phyloP scores from a whole-genome alignment of 2,329 filamentous ascomycete species.

The Phyllosticta citriasiana region DNA sequence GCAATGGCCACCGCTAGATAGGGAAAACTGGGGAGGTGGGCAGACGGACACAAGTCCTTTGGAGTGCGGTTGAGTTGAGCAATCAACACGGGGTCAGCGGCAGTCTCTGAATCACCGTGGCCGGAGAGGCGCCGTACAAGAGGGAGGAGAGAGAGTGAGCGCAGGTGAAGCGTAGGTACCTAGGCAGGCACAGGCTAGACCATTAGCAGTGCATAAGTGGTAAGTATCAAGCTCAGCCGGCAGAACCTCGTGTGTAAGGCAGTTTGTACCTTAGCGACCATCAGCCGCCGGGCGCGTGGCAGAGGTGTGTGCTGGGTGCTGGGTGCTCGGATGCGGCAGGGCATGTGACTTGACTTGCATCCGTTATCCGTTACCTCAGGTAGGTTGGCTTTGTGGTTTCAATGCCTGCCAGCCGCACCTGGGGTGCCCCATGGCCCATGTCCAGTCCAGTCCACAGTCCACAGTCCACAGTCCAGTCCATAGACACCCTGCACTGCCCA shows the following conservation, averaged over 20 bases:
- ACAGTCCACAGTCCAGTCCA: no score
- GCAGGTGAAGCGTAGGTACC: not conserved
- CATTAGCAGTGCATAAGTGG: not conserved
- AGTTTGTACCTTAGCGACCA: no score
- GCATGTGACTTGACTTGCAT: slow-evolving; percentile 10
- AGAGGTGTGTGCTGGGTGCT: no score
- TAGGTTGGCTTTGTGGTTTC: no score
- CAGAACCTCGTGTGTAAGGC: not conserved
- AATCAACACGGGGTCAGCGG: not conserved
- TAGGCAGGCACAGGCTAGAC: not conserved
- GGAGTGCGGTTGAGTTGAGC: no score
- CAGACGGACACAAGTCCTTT: slow-evolving; percentile 5
- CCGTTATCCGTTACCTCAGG: not conserved
- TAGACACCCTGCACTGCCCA: not conserved
- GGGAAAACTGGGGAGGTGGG: not conserved
- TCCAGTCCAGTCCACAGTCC: no score
- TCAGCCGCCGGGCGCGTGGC: no score
- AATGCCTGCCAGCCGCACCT: no score
- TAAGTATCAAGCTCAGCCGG: slow-evolving; percentile 1
- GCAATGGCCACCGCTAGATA: not conserved
- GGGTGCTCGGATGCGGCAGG: not conserved
- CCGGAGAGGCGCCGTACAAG: not conserved
- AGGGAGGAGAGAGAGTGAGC: not conserved
- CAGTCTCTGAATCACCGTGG: slow-evolving; percentile 1
- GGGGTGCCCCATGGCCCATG: no score